Evolutionary conservation across 1,284 basidiomycete species (phyloP), one percentile per base, ranked within the genome.

Genomic region (Rhodotorula sp.): DNA sequence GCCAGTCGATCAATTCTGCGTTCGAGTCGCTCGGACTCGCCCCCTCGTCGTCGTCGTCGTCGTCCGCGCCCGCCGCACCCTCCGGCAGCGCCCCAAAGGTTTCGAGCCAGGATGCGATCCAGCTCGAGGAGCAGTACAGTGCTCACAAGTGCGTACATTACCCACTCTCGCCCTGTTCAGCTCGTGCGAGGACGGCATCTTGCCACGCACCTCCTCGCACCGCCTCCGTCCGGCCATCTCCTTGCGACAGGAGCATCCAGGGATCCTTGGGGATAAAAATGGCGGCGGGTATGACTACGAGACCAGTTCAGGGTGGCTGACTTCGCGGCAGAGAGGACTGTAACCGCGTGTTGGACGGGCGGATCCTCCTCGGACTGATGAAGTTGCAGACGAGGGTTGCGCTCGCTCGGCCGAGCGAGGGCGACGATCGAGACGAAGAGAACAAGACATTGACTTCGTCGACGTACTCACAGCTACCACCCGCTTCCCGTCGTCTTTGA

Each of bases 401-500:
- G 15, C 39, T 39, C 39, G 39, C 39, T 39, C 15, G 39, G 15
- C 39, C 15, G 39, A 15, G 9, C 39, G 15, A 15, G 9, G 39
- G 15, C 9, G 9, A 39, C 39, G 39, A 39, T 15, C 39, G 15
- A 15, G 15, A 39, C 39, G 9, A 39, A 15, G 9, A 39, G 57
- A 22, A 48, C 44, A 36, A 22, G 10, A 7, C 27, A n/a, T 39
- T 8, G 17, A 19, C 65, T 25, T 19, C 17, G 22, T 6, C 44
- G 39, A 27, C 71, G 15, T 65, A 80, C 80, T 4, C 82, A 84
- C 85, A 97, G 94, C 84, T 98, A 98, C 82, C 94, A 97, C 81
- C 95, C 96, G 0, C 85, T 99, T 19, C 95, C 95, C 39, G 88
- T 97, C 73, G 95, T 97, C 67, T 96, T 99, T 79, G 93, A 97